phyloP scores from a whole-genome alignment of 208 protist genomes.

The Acanthamoeba lenticulata region DNA sequence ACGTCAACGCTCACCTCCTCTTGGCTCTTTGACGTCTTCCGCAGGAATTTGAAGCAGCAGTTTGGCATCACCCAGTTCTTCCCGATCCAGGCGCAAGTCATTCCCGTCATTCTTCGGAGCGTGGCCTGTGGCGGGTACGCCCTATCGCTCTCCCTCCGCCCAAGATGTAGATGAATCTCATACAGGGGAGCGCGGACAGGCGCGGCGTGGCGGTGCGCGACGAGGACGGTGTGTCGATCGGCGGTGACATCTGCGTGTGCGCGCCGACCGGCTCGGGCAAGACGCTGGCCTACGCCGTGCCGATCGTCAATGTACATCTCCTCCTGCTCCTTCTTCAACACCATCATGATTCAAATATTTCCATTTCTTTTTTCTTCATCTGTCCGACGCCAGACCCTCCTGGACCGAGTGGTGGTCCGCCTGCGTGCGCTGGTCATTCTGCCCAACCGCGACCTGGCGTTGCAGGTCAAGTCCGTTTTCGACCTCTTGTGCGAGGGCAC shows the following conservation, averaged over 20 bases:
- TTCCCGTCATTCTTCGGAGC: slow-evolving; percentile 43
- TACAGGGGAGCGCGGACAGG: neutral
- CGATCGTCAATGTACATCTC: slow-evolving; percentile 85
- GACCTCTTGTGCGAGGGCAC: slow-evolving; percentile 66
- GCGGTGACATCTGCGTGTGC: slow-evolving; percentile 85
- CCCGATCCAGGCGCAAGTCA: slow-evolving; percentile 60
- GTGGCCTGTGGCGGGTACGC: slow-evolving; percentile 36
- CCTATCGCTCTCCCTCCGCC: neutral
- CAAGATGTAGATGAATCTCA: neutral
- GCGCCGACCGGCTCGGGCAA: slow-evolving; percentile 90
- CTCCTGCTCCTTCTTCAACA: slow-evolving; percentile 66
- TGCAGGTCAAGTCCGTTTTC: slow-evolving; percentile 77
- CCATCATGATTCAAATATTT: neutral
- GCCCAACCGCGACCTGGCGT: slow-evolving; percentile 86
- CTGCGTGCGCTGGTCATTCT: slow-evolving; percentile 86
- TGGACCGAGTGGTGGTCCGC: slow-evolving; percentile 76
- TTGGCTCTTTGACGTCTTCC: too few species aligned
- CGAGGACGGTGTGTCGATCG: slow-evolving; percentile 32
- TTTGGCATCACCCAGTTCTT: slow-evolving; percentile 64
- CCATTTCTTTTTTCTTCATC: neutral
- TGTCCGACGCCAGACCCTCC: slow-evolving; percentile 70
- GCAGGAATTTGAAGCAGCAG: slow-evolving; percentile 29
- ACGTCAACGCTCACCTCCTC: neutral
- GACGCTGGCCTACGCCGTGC: slow-evolving; percentile 88
- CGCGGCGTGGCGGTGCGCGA: slow-evolving; percentile 4